These are phyloP conservation scores for Nemania diffusa DNA, from an alignment of 2,329 filamentous ascomycete species.

Conservation along the genomic window DNA sequence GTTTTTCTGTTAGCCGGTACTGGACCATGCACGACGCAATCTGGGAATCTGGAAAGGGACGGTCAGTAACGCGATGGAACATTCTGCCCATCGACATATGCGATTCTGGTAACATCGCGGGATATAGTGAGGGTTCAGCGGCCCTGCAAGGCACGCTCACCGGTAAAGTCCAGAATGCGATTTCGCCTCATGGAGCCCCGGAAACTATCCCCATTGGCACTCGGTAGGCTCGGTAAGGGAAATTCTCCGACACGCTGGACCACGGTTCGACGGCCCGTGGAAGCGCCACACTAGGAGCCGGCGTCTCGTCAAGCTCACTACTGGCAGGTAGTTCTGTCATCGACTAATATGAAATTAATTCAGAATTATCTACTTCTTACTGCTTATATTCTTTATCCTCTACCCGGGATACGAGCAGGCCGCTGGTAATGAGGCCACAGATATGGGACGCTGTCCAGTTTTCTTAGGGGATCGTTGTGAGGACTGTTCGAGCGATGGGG, in stretches of 20 bases:
- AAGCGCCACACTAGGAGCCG: slow-evolving; percentile 40
- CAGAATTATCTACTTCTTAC: slow-evolving; percentile 14
- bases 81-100: not conserved
- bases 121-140: slow-evolving; percentile 25
- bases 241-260: slow-evolving; percentile 38
- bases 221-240: slow-evolving; percentile 37
- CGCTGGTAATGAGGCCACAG: not conserved
- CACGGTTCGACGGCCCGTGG: slow-evolving; percentile 46
- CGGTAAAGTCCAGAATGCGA: slow-evolving; percentile 34
- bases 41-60: slow-evolving; percentile 30
- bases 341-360: slow-evolving; percentile 13
- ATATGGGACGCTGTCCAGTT: not conserved
- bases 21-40: slow-evolving; percentile 35
- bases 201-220: slow-evolving; percentile 35
- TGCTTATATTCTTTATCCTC: not conserved
- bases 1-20: slow-evolving; percentile 21
- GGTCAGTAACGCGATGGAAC: slow-evolving; percentile 12
- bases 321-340: slow-evolving; percentile 4
- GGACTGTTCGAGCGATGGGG: not conserved
- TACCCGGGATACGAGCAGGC: not conserved
- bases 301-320: not conserved
- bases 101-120: slow-evolving; percentile 17
- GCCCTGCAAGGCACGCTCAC: slow-evolving; percentile 40
- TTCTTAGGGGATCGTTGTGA: not conserved
- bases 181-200: slow-evolving; percentile 33